Conservation (phyloP, 2,329 filamentous ascomycete genomes). For the Microsporum audouinii region DNA sequence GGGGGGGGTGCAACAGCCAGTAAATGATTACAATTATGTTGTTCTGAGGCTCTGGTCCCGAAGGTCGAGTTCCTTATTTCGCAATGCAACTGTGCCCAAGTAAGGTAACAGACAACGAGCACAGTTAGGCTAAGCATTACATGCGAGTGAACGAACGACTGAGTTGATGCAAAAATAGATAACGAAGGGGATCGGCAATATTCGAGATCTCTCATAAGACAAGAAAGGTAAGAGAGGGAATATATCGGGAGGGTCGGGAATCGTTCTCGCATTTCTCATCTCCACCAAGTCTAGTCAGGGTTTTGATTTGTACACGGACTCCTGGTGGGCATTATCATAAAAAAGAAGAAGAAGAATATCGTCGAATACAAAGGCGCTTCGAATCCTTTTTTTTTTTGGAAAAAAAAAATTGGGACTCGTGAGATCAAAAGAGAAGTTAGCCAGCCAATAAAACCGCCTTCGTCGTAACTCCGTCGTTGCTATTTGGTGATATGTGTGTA, state of each 20-base stretch:
- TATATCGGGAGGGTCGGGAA: background rate
- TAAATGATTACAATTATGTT: background rate
- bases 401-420: background rate
- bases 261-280: slow-evolving; percentile 2
- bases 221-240: background rate
- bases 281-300: background rate
- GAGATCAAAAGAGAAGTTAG: background rate
- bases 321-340: background rate
- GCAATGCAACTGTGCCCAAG: background rate
- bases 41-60: background rate
- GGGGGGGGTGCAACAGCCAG: background rate
- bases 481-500: background rate
- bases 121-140: background rate
- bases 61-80: background rate
- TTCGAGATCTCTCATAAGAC: background rate
- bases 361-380: background rate
- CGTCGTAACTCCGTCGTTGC: background rate
- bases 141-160: background rate
- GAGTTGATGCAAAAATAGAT: background rate
- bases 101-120: background rate
- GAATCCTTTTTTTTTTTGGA: background rate
- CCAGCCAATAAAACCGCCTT: background rate
- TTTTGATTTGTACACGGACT: background rate
- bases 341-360: background rate
- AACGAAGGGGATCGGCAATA: background rate